Base-by-base conservation (phyloP, 495 filamentous ascomycete genomes). In the Antarctomyces pellizariae region DNA sequence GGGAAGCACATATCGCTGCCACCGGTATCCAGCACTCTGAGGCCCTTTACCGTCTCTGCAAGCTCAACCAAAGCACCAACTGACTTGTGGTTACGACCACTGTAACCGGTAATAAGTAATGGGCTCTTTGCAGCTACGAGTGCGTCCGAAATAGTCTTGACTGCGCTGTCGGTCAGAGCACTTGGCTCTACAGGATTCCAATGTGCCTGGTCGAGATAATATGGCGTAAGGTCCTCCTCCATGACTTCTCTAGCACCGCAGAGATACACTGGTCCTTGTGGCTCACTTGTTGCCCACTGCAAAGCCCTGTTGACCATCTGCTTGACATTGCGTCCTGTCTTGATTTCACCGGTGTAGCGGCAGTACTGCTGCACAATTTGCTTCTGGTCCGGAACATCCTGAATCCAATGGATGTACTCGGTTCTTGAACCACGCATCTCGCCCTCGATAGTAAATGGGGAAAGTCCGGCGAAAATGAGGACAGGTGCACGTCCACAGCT, bases 331-430 rank as follows among this genome's bases (percentile, higher is more conserved):
- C 70, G 71, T 3, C 82, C 83, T 4, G 74, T 75, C 48, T 90
- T 92, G 41, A 95, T 67, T 47, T 95, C 84, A 1, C 57, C 80
- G 0, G 72, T 53, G 44, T 92, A 95, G n/a, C 84, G 66, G 44
- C 84, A 93, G 45, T 95, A 95, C 49, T 95, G 84, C 2, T 62
- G 62, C 7, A 95, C 57, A 33, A 95, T 92, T 45, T 74, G 71
- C 44, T 78, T 82, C 50, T 95, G 84, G 35, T 95, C 80, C 1
- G 83, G 84, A 4, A 93, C 78, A 50, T 95, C 78, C 42, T 95
- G 84, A 21, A 92, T 83, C 77, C 84, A 95, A 42, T 95, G 84
- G 41, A 92, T 95, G 44, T 84, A 93, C 49, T 93, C 84, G 0
- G 80, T 91, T 22, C 84, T 61, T 3, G 68, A 77, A 2, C 84